A percentile compares a stretch with the other conserved stretches of the same genome.
phyloP scores from a whole-genome alignment of 2,329 filamentous ascomycete species.

The Fusarium ramigenum region DNA sequence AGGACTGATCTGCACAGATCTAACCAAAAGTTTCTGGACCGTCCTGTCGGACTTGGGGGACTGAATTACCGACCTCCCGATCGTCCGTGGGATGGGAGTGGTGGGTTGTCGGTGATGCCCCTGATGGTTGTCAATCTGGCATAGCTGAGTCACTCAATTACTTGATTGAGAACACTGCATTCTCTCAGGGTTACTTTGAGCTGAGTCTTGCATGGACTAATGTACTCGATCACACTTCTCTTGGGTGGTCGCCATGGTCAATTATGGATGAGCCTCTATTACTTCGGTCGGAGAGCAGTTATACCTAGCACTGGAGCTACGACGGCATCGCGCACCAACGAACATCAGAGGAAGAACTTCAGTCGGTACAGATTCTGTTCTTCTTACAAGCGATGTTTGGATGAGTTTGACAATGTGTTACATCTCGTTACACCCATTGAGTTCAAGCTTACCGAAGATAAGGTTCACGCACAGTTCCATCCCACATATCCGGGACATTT shows the following conservation, averaged over 20 bases:
- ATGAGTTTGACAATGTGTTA: fast-evolving
- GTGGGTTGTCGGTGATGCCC: not conserved
- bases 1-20: constrained; percentile 13
- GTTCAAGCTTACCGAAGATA: not conserved
- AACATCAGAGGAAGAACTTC: not conserved
- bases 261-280: not conserved
- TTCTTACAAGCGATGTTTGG: fast-evolving
- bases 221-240: not conserved
- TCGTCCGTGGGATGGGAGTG: not conserved
- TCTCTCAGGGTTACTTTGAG: not conserved
- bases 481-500: not conserved
- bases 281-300: too few relatives aligned
- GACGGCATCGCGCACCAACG: not conserved
- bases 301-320: fast-evolving
- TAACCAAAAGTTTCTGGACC: fast-evolving
- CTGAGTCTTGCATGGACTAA: not conserved
- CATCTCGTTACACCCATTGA: fast-evolving
- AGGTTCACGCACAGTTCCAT: not conserved
- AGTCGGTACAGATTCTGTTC: fast-evolving
- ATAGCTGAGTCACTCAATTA: not conserved
- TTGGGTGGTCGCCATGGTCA: fast-evolving
- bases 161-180: not conserved
- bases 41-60: not conserved
- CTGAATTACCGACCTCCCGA: not conserved
- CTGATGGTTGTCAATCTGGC: not conserved